Conservation (phyloP, 2,329 filamentous ascomycete genomes). For the Paecilomyces variotii region DNA sequence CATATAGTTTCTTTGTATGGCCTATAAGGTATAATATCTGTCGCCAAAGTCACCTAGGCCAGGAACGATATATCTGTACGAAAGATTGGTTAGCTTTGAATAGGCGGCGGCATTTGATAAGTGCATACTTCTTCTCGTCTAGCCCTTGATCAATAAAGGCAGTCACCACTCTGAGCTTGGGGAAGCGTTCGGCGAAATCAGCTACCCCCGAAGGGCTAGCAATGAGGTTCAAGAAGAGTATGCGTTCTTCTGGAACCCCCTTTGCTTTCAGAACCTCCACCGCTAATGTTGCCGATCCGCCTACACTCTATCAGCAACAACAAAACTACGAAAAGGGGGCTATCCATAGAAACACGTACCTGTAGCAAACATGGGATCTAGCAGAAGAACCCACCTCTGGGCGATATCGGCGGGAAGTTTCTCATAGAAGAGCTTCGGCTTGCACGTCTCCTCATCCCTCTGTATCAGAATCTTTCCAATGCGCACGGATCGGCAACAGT, state of each 20-base stretch:
- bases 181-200: conserved; percentile 83
- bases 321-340: background rate
- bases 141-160: conserved; percentile 95
- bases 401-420: conserved; percentile 93
- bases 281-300: conserved; percentile 93
- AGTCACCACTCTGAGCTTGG: conserved; percentile 82
- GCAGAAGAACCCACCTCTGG: conserved; percentile 80
- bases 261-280: conserved; percentile 84
- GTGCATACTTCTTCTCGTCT: conserved; percentile 86
- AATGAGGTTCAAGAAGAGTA: conserved; percentile 93
- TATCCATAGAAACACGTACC: conserved; percentile 42
- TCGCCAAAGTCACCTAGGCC: conserved; percentile 94
- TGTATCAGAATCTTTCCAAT: conserved; percentile 99
- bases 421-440: conserved; percentile 93
- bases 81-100: conserved; percentile 6
- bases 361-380: conserved; percentile 99
- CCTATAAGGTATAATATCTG: conserved; percentile 85
- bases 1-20: background rate
- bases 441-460: conserved; percentile 86
- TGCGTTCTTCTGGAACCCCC: conserved; percentile 89
- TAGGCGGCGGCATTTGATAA: conserved; percentile 2
- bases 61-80: conserved; percentile 78
- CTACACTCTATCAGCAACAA: conserved; percentile 38
- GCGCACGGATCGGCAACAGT: conserved; percentile 94
- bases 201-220: conserved; percentile 90